These are phyloP conservation scores for Suillus placidus DNA, from an alignment of 768 basidiomycete genomes.

Conservation along the genomic window DNA sequence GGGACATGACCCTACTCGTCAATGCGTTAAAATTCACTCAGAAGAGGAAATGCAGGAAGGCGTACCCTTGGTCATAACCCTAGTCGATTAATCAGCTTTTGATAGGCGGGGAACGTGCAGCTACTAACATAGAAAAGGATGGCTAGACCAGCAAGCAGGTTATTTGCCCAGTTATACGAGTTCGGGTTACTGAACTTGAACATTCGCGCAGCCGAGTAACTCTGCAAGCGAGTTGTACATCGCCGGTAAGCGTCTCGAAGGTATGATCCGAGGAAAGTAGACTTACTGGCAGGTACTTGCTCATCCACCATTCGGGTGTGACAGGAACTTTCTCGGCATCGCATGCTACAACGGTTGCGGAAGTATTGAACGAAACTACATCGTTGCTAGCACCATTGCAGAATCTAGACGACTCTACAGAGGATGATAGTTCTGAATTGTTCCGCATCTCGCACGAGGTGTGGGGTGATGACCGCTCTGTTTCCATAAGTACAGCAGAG, in stretches of 20 bases:
- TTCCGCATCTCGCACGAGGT: not conserved
- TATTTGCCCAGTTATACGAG: constrained; percentile 14
- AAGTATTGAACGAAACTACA: not conserved
- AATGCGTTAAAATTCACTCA: not conserved
- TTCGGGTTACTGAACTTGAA: constrained; percentile 7
- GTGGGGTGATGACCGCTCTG: not conserved
- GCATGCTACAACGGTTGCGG: not conserved
- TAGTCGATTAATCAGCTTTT: not conserved
- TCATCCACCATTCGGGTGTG: constrained; percentile 11
- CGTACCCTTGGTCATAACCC: constrained; percentile 12
- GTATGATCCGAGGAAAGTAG: not conserved
- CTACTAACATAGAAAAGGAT: constrained; percentile 8
- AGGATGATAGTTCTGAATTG: not conserved
- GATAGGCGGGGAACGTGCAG: not conserved
- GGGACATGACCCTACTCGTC: constrained; percentile 11
- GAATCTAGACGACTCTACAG: not conserved
- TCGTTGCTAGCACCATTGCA: not conserved
- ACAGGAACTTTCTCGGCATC: constrained; percentile 7
- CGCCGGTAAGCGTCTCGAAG: not conserved
- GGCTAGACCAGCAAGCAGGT: constrained; percentile 10
- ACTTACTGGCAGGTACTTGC: constrained; percentile 12
- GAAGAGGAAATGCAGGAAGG: not conserved
- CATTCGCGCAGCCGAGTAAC: constrained; percentile 9
- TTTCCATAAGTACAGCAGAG: not conserved
- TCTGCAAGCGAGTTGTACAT: not conserved